A percentile compares a stretch with the other conserved stretches of the same genome.
These are phyloP conservation scores for Skeletonema marinoi DNA, from an alignment of 108 stramenopile species.

Conservation along the genomic window DNA sequence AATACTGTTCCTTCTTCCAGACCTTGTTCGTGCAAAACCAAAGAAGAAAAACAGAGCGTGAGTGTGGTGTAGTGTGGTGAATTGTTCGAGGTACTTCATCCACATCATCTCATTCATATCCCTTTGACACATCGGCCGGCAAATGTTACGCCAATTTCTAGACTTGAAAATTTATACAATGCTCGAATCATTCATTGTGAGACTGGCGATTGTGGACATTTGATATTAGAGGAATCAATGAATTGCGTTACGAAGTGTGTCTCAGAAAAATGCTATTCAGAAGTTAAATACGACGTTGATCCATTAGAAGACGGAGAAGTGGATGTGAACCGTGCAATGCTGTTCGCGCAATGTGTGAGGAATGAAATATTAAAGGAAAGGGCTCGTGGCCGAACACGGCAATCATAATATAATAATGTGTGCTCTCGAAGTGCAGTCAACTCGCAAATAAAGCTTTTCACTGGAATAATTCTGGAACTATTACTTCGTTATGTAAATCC, in stretches of 20 bases:
- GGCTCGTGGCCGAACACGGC: background rate
- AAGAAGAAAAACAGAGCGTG: conserved; percentile 5
- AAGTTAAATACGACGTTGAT: background rate
- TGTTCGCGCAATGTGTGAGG: conserved; percentile 1
- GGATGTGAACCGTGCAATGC: background rate
- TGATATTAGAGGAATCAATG: conserved; percentile 12
- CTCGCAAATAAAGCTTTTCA: background rate
- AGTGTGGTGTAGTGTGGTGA: background rate
- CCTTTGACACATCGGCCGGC: background rate
- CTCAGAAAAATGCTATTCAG: conserved; percentile 8
- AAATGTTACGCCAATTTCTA: background rate
- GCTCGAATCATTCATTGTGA: background rate
- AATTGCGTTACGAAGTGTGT: conserved; percentile 16
- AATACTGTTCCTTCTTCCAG: background rate
- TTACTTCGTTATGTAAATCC: background rate
- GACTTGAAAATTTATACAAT: conserved; percentile 9
- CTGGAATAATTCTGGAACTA: background rate
- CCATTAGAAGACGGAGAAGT: conserved; percentile 13
- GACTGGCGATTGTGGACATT: background rate
- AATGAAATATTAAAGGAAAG: conserved; percentile 3
- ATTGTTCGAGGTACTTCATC: background rate
- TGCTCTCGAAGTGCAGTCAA: background rate
- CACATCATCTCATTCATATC: background rate
- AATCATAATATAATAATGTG: background rate
- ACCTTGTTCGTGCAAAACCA: conserved; percentile 12